Conservation (phyloP, 2,329 filamentous ascomycete genomes). For the Periconia macrospinosa region DNA sequence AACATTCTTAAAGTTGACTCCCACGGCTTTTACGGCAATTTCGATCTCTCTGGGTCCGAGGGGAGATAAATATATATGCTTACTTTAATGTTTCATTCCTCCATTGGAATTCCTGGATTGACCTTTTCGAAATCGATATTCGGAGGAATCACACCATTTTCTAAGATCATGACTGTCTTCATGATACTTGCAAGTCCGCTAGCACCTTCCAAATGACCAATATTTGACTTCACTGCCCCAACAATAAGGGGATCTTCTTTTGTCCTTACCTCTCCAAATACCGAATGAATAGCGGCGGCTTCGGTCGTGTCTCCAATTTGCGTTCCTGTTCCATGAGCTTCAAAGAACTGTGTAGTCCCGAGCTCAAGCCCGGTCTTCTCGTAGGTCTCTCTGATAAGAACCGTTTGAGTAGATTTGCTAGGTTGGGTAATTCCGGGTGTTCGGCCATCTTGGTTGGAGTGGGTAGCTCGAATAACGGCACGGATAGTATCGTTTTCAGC, state of each 20-base stretch:
- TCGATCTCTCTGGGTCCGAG: no score
- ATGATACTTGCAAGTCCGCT: slow-evolving; percentile 25
- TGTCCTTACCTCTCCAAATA: slow-evolving; percentile 4
- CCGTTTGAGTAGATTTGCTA: slow-evolving; percentile 49
- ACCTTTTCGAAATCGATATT: slow-evolving; percentile 34
- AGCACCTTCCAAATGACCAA: slow-evolving; percentile 26
- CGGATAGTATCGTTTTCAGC: slow-evolving; percentile 32
- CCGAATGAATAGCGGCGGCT: slow-evolving; percentile 13
- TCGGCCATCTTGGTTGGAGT: slow-evolving; percentile 21
- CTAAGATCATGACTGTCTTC: slow-evolving; percentile 31
- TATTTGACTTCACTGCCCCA: slow-evolving; percentile 18
- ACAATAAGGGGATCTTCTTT: neutral
- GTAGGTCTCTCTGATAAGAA: slow-evolving; percentile 37
- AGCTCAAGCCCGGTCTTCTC: slow-evolving; percentile 35
- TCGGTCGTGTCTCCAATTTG: slow-evolving; percentile 43
- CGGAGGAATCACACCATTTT: slow-evolving; percentile 33
- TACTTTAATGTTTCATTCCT: no score
- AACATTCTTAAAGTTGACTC: no score
- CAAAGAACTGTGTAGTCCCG: slow-evolving; percentile 23
- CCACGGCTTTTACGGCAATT: no score
- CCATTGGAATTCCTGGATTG: slow-evolving; percentile 29
- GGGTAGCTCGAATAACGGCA: slow-evolving; percentile 28
- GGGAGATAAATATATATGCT: no score
- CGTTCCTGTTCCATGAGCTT: slow-evolving; percentile 57
- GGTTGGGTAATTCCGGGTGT: slow-evolving; percentile 26